phyloP scores from a whole-genome alignment of 2,329 filamentous ascomycete genomes.

The Dendrostoma leiphaemia region DNA sequence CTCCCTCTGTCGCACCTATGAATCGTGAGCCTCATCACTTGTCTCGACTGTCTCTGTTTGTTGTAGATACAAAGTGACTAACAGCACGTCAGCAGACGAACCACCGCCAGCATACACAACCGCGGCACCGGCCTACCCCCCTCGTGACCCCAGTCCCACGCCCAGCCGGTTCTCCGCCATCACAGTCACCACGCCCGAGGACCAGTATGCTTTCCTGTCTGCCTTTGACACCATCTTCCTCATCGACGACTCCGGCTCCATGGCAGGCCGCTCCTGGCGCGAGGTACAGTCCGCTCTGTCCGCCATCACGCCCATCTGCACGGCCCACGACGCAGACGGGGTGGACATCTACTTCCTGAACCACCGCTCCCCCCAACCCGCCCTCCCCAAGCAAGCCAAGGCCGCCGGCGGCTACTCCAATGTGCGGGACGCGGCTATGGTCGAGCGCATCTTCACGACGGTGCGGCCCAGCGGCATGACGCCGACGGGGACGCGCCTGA shows the following conservation, averaged over 20 bases:
- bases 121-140: conserved; percentile 5
- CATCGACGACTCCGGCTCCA: conserved; percentile 89
- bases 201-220: conserved; percentile 72
- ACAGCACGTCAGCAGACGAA: conserved; percentile 23
- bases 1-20: conserved; percentile 19
- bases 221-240: conserved; percentile 86
- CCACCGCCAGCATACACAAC: conserved; percentile 35
- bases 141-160: conserved; percentile 18
- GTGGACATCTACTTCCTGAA: conserved; percentile 94
- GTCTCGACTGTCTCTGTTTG: not conserved
- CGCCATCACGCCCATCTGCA: conserved; percentile 79
- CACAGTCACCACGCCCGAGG: conserved; percentile 49
- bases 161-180: conserved; percentile 24
- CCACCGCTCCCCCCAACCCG: conserved; percentile 43
- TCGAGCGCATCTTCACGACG: conserved; percentile 68
- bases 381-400: conserved; percentile 32
- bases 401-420: conserved; percentile 59
- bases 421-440: conserved; percentile 54
- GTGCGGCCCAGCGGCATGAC: conserved; percentile 67
- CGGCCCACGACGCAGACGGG: conserved; percentile 74
- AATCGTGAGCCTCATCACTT: conserved; percentile 19
- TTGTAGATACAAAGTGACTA: not conserved
- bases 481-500: conserved; percentile 70
- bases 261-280: conserved; percentile 73
- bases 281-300: conserved; percentile 70